Evolutionary conservation across 345 rosid species (phyloP).

Genomic region (Salix brachista): DNA sequence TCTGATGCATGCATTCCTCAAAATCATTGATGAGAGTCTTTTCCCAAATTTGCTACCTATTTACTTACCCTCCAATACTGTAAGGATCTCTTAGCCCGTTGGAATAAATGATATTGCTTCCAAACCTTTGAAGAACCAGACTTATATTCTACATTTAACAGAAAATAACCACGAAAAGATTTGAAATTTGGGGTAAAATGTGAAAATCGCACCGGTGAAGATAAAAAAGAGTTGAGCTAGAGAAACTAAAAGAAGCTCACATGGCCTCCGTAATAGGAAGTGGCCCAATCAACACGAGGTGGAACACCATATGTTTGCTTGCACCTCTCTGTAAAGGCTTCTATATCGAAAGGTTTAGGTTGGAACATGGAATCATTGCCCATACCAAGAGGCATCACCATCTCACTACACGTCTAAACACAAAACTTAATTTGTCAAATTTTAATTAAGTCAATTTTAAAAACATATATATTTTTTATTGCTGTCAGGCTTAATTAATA

Average conservation of each 20-base stretch:
- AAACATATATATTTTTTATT: too few species aligned
- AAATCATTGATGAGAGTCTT: not conserved
- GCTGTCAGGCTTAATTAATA: too few species aligned
- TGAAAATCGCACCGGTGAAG: too few species aligned
- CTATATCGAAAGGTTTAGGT: conserved; percentile 19
- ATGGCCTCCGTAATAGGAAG: conserved; percentile 50
- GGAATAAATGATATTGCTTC: conserved; percentile 45
- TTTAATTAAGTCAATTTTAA: not conserved
- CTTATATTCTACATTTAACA: conserved; percentile 33
- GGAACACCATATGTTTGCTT: conserved; percentile 11
- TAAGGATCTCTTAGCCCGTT: conserved; percentile 46
- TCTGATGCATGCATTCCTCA: not conserved
- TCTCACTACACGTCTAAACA: conserved; percentile 43
- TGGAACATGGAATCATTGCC: conserved; percentile 40
- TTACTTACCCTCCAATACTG: conserved; percentile 39
- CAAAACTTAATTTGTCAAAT: not conserved
- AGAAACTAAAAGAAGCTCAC: conserved; percentile 15
- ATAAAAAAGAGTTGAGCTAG: not conserved
- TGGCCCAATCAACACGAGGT: conserved; percentile 55
- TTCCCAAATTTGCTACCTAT: not conserved
- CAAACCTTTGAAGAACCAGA: conserved; percentile 34
- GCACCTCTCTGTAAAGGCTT: conserved; percentile 8
- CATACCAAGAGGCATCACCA: conserved; percentile 43
- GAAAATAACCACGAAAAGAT: not conserved
- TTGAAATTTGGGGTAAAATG: too few species aligned